Evolutionary conservation across 352 stramenopile genomes (phyloP), one percentile per base, ranked within the genome.

Genomic region (Globisporangium solare): DNA sequence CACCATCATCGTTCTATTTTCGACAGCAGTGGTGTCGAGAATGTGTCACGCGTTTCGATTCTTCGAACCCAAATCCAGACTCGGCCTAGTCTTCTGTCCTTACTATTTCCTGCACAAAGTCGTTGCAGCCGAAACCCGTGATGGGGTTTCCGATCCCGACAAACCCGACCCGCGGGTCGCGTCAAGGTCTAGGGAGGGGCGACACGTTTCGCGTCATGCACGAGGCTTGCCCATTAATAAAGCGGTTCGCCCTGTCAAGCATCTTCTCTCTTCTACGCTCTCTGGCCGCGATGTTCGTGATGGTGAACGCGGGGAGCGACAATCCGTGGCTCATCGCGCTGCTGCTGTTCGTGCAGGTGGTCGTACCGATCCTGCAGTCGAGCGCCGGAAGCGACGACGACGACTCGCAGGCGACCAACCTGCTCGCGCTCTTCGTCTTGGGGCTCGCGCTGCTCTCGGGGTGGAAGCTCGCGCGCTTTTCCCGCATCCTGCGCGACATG

Each of bases 291-390:
- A 91, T 92, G 82, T 84, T 92, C 27, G 77, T 92, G 54, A 79
- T 92, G 66, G 75, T 89, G 49, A 89, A 85, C 52, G 74, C 72
- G 51, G 27, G 27, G 27, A 84, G 77, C 50, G 76, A 89, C 67
- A 92, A 89, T 63, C 82, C 82, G 12, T 89, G 79, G 82, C 84
- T 92, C 69, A 74, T 92, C 56, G 73, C 69, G 54, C 68, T 92
- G 64, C 63, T 89, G 54, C 71, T 92, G 21, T 83, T 92, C 64
- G 79, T 85, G 49, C 82, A 92, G 59, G 78, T 89, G 32, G 66
- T 89, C 42, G 79, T 91, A 58, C 78, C 81, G 50, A 61, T 89
- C 39, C 73, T 91, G 51, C 81, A 91, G 71, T 87, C 73, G 59
- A 83, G 76, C 60, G 78, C 80, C 17, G 82, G 74, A 21, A 76